Base-by-base conservation (phyloP, 2,329 filamentous ascomycete genomes). In the Talaromyces islandicus region DNA sequence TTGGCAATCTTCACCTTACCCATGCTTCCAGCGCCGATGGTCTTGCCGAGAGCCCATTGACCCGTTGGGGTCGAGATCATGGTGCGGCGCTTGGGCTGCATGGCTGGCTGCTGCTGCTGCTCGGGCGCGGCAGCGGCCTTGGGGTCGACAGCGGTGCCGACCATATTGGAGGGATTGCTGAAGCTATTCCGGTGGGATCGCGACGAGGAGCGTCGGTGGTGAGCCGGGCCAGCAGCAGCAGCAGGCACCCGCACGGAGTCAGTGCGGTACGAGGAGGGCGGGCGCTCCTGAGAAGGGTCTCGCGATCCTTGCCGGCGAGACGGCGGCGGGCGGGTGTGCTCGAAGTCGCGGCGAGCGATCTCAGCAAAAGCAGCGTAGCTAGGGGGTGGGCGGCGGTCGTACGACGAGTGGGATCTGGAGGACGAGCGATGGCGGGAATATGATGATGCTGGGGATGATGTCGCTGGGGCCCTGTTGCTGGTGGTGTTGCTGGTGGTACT, bases 21-120 rank as follows among this genome's bases (percentile, higher is more conserved):
- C 94, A 99, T 99, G 75, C 93, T 97, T 56, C 94, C 94, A 57
- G 92, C 92, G 62, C 94, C 94, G 69, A 99, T 94, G 3, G 94
- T 97, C 81, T 97, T 97, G 62, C 93, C 93, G 57, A 99, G 81
- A 59, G 92, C 87, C 92, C 93, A 99, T 80, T 92, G 91, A 60
- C 94, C 94, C 12, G 92, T 92, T 53, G 89, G 87, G 3, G 92
- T 92, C 56, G 90, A 90, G 71, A 99, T 96, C 46, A 90, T 93
- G 12, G 93, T 97, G 69, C 86, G 78, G 66, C 85, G 78, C 58
- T 81, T 76, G 12, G 81, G 75, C 60, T 79, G 78, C 24, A 73
- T 64, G 53, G 81, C 78, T 64, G 74, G 67, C 57, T 83, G 78
- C 54, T 83, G 78, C 54, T 83, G 67, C 57, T 83, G 78, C 54